Evolutionary conservation across 164 flowering plant genomes (phyloP).

Genomic region (Aristolochia californica): DNA sequence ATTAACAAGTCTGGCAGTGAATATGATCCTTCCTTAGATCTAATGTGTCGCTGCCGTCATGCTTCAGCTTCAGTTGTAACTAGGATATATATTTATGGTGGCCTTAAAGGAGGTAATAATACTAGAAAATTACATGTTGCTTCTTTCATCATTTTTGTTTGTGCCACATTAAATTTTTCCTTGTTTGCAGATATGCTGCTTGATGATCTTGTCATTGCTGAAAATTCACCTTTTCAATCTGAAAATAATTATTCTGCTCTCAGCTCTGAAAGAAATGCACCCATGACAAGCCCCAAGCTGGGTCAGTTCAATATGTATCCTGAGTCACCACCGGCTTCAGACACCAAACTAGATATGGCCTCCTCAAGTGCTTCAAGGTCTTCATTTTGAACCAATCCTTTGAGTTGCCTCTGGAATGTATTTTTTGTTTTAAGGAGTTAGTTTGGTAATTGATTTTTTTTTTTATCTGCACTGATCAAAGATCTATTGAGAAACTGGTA

Average conservation of each 20-base stretch:
- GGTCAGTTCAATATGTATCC: conserved; percentile 21
- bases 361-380: conserved; percentile 48
- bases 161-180: not conserved
- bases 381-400: conserved; percentile 1
- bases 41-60: conserved; percentile 96
- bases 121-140: not conserved
- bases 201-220: conserved; percentile 83
- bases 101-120: conserved; percentile 84
- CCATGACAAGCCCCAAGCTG: conserved; percentile 30
- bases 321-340: conserved; percentile 17
- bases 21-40: conserved; percentile 62
- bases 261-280: conserved; percentile 45
- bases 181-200: conserved; percentile 62
- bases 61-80: conserved; percentile 91
- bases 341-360: conserved; percentile 20
- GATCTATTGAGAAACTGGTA: conserved; percentile 71
- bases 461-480: conserved; percentile 45
- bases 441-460: not conserved
- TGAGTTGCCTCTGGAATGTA: not conserved
- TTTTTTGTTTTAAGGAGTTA: not conserved
- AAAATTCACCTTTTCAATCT: conserved; percentile 69
- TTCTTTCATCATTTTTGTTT: not conserved
- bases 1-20: conserved; percentile 46
- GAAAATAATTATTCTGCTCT: conserved; percentile 38
- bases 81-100: conserved; percentile 78